Percentiles rank a stretch among this genome's conserved stretches.
Evolutionary conservation across 2,329 filamentous ascomycete genomes (phyloP).

Genomic region (Westerdykella sp.): DNA sequence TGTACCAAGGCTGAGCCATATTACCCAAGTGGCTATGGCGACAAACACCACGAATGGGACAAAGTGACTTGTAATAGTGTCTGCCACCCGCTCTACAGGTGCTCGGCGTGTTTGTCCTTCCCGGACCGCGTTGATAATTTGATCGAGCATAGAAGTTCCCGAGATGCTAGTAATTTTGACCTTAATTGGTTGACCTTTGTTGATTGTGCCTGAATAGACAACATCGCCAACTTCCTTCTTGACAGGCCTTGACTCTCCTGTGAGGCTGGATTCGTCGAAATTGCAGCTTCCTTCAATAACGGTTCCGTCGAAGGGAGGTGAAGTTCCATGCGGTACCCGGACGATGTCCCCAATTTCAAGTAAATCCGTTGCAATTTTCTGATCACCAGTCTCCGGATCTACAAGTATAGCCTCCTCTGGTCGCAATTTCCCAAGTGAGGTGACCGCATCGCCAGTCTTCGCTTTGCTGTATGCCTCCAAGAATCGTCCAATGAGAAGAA

Average conservation of each 20-base stretch:
- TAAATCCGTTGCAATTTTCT: conserved; percentile 56
- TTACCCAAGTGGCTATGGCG: conserved; percentile 63
- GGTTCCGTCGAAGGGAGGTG: conserved; percentile 75
- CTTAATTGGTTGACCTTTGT: conserved; percentile 58
- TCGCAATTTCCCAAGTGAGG: conserved; percentile 68
- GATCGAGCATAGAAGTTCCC: conserved; percentile 70
- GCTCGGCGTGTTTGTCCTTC: conserved; percentile 72
- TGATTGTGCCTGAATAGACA: conserved; percentile 69
- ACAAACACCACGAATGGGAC: conserved; percentile 66
- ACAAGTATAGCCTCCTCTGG: conserved; percentile 71
- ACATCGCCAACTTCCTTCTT: conserved; percentile 57
- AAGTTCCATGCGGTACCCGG: conserved; percentile 69
- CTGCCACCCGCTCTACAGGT: conserved; percentile 68
- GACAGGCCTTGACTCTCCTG: conserved; percentile 66
- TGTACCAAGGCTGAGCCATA: conserved; percentile 63
- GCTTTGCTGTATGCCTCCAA: conserved; percentile 89
- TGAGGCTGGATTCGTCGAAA: conserved; percentile 89
- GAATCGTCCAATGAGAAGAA: conserved; percentile 67
- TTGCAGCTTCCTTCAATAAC: conserved; percentile 52
- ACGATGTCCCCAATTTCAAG: conserved; percentile 55
- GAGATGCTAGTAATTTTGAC: conserved; percentile 58
- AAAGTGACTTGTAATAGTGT: conserved; percentile 68
- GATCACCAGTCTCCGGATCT: conserved; percentile 36
- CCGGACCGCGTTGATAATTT: conserved; percentile 69
- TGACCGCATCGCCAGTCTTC: conserved; percentile 79